Evolutionary conservation across 2,329 filamentous ascomycete genomes (phyloP), one percentile per base, ranked within the genome.

Genomic region (Aspergillus floridensis): DNA sequence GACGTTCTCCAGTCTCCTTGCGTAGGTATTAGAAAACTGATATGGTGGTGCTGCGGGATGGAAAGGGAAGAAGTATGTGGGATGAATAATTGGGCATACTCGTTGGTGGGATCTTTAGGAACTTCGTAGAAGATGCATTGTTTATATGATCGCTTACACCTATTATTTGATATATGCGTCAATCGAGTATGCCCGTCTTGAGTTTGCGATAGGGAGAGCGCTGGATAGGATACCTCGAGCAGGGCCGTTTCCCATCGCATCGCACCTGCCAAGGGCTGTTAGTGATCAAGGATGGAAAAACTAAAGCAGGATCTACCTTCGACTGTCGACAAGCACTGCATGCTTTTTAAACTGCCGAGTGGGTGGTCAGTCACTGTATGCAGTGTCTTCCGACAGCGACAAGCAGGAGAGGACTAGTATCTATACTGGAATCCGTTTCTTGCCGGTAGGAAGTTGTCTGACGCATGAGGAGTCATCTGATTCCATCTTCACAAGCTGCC

Each of bases 301-400:
- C 11, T 11, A 19, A 22, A 47, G 26, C 56, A 58, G 7, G 8
- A 8, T 6, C 21, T 54, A 71, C 74, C 64, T 77, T 77, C 1
- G 74, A 76, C 32, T 68, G 66, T n/a, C 75, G 69, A 61, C 74
- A 77, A 44, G 73, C 63, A 59, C 69, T 70, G 59, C 74, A 77
- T 3, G 75, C 73, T 63, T 76, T 76, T 73, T 76, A 35, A 1
- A 21, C 19, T 16, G 14, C 16, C 7, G 10, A n/a, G 11, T 4
- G 16, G 11, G 4, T 4, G 11, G 19, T 35, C 48, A 50, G 47
- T 21, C 14, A 31, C 58, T 38, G 29, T 5, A 5, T 5, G 29
- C 22, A 51, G 5, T 58, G 26, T 19, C 24, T 24, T 12, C 4
- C 12, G 4, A 12, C 1, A 35, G 16, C 11, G 10, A n/a, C 32